Evolutionary conservation across 176 grass and related monocot species (phyloP).

Genomic region (Echinochloa phyllopogon): DNA sequence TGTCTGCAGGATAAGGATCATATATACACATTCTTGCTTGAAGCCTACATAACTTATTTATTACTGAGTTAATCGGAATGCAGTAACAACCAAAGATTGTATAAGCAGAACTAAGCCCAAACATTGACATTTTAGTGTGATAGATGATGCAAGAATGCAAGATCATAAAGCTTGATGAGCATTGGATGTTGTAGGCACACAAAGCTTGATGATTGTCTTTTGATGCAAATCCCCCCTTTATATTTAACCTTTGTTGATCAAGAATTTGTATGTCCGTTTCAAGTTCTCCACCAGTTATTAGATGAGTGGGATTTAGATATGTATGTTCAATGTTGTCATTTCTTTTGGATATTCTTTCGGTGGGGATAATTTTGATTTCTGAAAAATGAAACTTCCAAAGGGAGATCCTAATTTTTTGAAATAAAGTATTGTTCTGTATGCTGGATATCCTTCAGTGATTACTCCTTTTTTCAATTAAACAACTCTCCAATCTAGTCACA

Average conservation of each 20-base stretch:
- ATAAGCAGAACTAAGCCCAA: not conserved
- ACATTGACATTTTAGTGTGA: not conserved
- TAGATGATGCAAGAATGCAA: not conserved
- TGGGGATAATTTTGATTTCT: constrained; percentile 6
- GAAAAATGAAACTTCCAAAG: constrained; percentile 27
- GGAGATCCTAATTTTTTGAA: not conserved
- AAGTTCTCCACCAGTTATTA: not conserved
- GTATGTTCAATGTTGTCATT: not conserved
- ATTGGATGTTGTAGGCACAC: not conserved
- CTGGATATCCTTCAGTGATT: constrained; percentile 22
- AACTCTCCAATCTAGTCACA: constrained; percentile 11
- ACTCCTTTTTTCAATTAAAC: not conserved
- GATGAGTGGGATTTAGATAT: not conserved
- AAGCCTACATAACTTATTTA: constrained; percentile 1
- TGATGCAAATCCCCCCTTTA: not conserved
- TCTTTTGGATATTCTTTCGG: constrained; percentile 27
- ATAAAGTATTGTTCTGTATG: not conserved
- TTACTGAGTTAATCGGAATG: not conserved
- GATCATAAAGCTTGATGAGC: constrained; percentile 1
- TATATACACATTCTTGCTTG: constrained; percentile 9
- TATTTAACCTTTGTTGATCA: not conserved
- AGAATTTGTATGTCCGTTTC: not conserved
- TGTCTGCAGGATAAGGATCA: not conserved
- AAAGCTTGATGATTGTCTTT: not conserved
- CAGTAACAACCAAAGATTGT: not conserved